A percentile compares a stretch with the other conserved stretches of the same genome.
Conservation (phyloP, 2,329 filamentous ascomycete genomes). For the Xylariaceae sp. region DNA sequence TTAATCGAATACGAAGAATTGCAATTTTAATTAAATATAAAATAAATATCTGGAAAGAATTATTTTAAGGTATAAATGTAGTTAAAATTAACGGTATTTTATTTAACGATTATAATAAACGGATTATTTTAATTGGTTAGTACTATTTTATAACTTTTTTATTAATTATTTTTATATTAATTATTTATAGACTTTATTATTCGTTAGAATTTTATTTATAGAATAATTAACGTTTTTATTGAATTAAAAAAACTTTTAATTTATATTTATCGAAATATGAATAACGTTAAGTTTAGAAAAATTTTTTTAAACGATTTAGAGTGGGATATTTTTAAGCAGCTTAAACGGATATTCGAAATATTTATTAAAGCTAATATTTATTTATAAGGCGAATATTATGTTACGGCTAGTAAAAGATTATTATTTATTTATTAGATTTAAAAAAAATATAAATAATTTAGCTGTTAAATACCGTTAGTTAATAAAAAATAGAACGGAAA, state of each 20-base stretch:
- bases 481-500: neutral
- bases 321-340: slow-evolving; percentile 1
- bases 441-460: neutral
- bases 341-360: neutral
- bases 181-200: neutral
- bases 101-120: too few species aligned
- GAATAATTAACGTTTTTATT: neutral
- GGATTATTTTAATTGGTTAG: neutral
- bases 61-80: too few species aligned
- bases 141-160: neutral
- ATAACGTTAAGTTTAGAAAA: neutral
- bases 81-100: too few species aligned
- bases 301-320: neutral
- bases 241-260: neutral
- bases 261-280: neutral
- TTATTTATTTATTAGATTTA: neutral
- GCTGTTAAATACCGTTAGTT: neutral
- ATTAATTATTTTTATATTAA: too few species aligned
- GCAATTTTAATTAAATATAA: too few species aligned
- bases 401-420: neutral
- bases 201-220: neutral
- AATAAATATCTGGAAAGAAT: too few species aligned
- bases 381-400: too few species aligned
- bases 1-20: too few species aligned
- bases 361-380: neutral